phyloP scores from a whole-genome alignment of 2,329 filamentous ascomycete species.

The Aspergillus caelatus region DNA sequence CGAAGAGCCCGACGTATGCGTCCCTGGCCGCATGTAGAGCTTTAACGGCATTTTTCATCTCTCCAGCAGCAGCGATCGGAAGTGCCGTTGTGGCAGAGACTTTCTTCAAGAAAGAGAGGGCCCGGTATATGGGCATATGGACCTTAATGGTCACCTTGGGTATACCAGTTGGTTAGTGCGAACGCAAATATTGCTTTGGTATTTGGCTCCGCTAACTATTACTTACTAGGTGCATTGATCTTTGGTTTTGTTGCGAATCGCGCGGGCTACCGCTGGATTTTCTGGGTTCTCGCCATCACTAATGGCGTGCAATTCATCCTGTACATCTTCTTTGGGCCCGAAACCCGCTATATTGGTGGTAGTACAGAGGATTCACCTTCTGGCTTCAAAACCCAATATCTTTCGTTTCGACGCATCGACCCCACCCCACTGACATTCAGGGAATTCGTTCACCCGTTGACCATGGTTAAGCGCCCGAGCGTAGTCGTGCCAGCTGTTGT shows the following conservation, averaged over 20 bases:
- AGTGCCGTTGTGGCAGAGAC: constrained; percentile 60
- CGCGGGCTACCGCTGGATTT: constrained; percentile 62
- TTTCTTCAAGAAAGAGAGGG: constrained; percentile 58
- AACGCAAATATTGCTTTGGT: neutral
- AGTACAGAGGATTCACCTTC: constrained; percentile 21
- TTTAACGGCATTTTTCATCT: constrained; percentile 58
- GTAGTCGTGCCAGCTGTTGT: constrained; percentile 56
- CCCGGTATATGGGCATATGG: constrained; percentile 60
- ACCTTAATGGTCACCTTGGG: constrained; percentile 55
- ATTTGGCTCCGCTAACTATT: neutral
- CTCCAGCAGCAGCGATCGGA: constrained; percentile 57
- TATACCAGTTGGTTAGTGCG: constrained; percentile 37
- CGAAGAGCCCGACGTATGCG: constrained; percentile 52
- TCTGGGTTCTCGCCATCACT: constrained; percentile 60
- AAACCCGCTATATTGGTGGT: constrained; percentile 53
- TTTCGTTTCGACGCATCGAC: constrained; percentile 55
- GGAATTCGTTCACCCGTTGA: constrained; percentile 58
- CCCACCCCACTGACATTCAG: constrained; percentile 49
- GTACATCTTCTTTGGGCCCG: constrained; percentile 58
- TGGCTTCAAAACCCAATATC: constrained; percentile 34
- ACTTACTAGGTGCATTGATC: constrained; percentile 32
- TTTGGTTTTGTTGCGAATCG: constrained; percentile 51
- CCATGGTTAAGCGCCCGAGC: constrained; percentile 49
- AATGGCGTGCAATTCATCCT: constrained; percentile 59
- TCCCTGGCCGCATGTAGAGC: constrained; percentile 56